These are phyloP conservation scores for Yamadazyma jaroonii DNA, from an alignment of 1,139 yeast species.

Conservation along the genomic window DNA sequence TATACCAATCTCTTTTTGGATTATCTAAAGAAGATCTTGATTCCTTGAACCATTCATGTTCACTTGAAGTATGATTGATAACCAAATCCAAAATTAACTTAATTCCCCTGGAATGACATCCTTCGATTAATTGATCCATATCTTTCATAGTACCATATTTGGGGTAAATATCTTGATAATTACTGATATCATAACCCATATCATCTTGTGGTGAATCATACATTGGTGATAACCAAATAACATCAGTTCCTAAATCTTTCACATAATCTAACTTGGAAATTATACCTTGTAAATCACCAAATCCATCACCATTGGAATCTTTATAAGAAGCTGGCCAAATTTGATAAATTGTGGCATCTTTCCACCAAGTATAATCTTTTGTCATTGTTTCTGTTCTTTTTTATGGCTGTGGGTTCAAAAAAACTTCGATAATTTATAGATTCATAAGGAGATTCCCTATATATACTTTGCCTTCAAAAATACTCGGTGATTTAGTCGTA, in stretches of 20 bases:
- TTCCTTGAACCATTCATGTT: slow-evolving; percentile 59
- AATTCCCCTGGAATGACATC: slow-evolving; percentile 49
- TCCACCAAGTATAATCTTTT: slow-evolving; percentile 46
- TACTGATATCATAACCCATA: slow-evolving; percentile 63
- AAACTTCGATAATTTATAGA: too few species aligned
- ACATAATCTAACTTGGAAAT: slow-evolving; percentile 51
- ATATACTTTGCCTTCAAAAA: too few species aligned
- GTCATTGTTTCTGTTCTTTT: slow-evolving; percentile 4
- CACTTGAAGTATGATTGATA: slow-evolving; percentile 56
- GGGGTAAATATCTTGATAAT: slow-evolving; percentile 51
- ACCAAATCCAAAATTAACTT: slow-evolving; percentile 55
- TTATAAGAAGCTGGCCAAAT: slow-evolving; percentile 60
- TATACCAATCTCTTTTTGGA: slow-evolving; percentile 63
- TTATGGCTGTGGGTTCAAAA: too few species aligned
- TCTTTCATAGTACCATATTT: slow-evolving; percentile 54
- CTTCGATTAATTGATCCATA: slow-evolving; percentile 47
- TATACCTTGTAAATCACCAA: slow-evolving; percentile 58
- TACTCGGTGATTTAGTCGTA: too few species aligned
- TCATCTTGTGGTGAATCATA: slow-evolving; percentile 61
- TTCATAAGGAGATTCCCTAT: too few species aligned
- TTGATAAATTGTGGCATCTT: slow-evolving; percentile 54
- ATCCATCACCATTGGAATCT: slow-evolving; percentile 58
- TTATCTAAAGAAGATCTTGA: slow-evolving; percentile 50
- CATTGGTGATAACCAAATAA: slow-evolving; percentile 59
- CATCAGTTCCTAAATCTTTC: slow-evolving; percentile 50